Base-by-base conservation (phyloP, 257 asterid genomes). In the Solanum pinnatisectum region DNA sequence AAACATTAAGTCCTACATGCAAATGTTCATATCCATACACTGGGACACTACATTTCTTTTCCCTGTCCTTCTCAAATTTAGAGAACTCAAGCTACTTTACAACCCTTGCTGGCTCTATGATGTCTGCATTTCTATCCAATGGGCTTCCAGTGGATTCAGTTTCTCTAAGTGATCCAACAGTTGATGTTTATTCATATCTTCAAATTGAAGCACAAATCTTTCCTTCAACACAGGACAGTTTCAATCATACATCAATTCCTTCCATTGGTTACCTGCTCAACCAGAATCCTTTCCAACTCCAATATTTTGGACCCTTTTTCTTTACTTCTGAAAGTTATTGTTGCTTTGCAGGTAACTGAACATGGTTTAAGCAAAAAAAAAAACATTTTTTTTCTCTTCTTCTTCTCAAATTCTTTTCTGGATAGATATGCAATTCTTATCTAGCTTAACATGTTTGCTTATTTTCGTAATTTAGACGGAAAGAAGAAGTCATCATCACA, bases 111-210 rank as follows among this genome's bases (percentile, higher is more conserved):
- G 95, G 93, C n/a, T 68, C 89, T 68, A 87, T 96, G 88, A 94
- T 92, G 91, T n/a, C 89, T 30, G 87, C 65, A 12, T 91, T 95
- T 36, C 90, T 83, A 87, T 88, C 94, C 88, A 82, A 49, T 33
- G 96, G 94, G 67, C 87, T 95, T 87, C 96, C 97, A n/a, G 96
- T 96, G 87, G 95, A 94, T 76, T 91, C 98, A 6, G 86, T 96
- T 72, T 86, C 88, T 90, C 77, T 93, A 4, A 92, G 91, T 32
- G 88, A 91, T 87, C 96, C 97, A 76, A 85, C 88, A 7, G 72
- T 95, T 60, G 92, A 94, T 88, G 65, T 83, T 59, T 68, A 86
- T 78, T 92, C 92, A 70, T 94, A 93, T 92, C 93, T 95, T 59
- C 92, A 90, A 88, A 65, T 92, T 79, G 86, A 91, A 39, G 44